Base-by-base conservation (phyloP, 306 rosid species). In the Dryas drummondii region DNA sequence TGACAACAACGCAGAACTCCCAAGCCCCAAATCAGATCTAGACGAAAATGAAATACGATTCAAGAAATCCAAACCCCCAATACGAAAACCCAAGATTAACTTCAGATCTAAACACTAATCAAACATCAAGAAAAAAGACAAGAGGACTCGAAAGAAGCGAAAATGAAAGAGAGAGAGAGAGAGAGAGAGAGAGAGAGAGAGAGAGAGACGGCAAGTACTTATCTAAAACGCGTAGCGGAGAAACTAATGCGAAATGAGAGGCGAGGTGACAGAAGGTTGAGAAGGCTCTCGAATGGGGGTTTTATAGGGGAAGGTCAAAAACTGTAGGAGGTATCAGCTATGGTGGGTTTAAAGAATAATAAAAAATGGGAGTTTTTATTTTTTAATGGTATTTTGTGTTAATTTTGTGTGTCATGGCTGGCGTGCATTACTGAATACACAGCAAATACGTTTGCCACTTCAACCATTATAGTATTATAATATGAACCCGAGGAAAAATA, bases 401-500 rank as follows among this genome's bases (percentile, higher is more conserved):
- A 14, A 10, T 10, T 44, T 41, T 4, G 68, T 63, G 70, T 45
- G 68, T 70, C 76, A 27, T 48, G 76, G 84, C 63, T 80, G 84
- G 72, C 84, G 84, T 81, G 37, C 7, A 9, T 27, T 6, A 22
- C 40, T 57, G 58, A 76, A 22, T 22, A 55, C 73, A 45, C 71
- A 62, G 70, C 71, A 41, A 12, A 15, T 63, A 27, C 68, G 32
- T 55, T 55, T 55, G 5, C 60, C 60, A 4, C 9, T 7, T n/a
- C 32, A 4, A 52, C 56, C 56, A 52, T 5, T 52, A 14, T 52
- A 52, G 19, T 32, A 32, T 32, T 2, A 32, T 22, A 32, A 0
- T 5, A 5, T 5, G 4, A 17, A 16, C 59, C 4, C 0, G 27
- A n/a, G 27, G 41, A 27, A 22, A 1, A 58, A 59, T 6, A 27